These are phyloP conservation scores for Zygosaccharomyces bisporus DNA, from an alignment of 805 yeast species.

Conservation along the genomic window DNA sequence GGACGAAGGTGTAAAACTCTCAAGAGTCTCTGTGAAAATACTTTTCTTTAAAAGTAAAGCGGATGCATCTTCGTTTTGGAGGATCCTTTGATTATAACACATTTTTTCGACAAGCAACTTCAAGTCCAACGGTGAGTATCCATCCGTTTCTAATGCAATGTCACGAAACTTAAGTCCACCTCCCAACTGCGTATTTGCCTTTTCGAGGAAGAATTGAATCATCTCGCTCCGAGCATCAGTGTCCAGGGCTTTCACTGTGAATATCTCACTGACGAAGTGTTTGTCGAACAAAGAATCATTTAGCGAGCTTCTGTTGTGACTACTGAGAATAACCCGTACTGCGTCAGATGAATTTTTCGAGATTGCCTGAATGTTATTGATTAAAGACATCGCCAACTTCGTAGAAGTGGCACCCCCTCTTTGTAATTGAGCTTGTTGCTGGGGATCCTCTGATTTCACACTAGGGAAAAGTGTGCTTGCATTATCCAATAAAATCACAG, in stretches of 20 bases:
- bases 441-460: conserved; percentile 40
- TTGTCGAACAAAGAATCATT: conserved; percentile 59
- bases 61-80: background rate
- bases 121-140: conserved; percentile 81
- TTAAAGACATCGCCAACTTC: conserved; percentile 62
- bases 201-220: conserved; percentile 41
- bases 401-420: conserved; percentile 55
- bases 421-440: conserved; percentile 13
- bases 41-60: conserved; percentile 28
- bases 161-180: conserved; percentile 46
- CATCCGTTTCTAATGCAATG: conserved; percentile 73
- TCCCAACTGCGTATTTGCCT: conserved; percentile 32
- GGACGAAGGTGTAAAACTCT: conserved; percentile 73
- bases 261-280: conserved; percentile 64
- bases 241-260: conserved; percentile 63
- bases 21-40: conserved; percentile 54
- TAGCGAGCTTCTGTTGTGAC: conserved; percentile 60
- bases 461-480: conserved; percentile 62
- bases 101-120: conserved; percentile 68
- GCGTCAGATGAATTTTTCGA: conserved; percentile 34
- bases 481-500: conserved; percentile 72
- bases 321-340: conserved; percentile 58
- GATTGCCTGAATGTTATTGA: conserved; percentile 44
- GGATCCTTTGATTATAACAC: conserved; percentile 38
- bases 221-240: conserved; percentile 54